phyloP scores from a whole-genome alignment of 345 rosid genomes.

The Populus simonii region DNA sequence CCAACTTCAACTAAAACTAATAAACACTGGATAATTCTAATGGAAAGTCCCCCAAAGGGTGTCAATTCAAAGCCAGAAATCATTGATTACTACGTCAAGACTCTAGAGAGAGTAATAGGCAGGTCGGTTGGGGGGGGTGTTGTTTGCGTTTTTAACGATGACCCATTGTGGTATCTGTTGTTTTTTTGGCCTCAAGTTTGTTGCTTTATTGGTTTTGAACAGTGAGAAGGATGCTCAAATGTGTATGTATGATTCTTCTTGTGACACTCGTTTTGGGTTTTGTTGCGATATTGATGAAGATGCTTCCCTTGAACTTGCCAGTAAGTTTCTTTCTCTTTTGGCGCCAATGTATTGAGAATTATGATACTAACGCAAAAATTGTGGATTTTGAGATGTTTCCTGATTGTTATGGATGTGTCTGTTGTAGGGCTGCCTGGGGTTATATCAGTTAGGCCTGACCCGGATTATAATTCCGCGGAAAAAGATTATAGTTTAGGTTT shows the following conservation, averaged over 20 bases:
- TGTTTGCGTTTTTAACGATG: not conserved
- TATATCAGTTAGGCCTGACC: slow-evolving; percentile 61
- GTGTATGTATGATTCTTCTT: slow-evolving; percentile 66
- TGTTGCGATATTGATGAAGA: slow-evolving; percentile 68
- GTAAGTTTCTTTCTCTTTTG: slow-evolving; percentile 30
- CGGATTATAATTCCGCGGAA: slow-evolving; percentile 38
- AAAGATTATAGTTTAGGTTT: slow-evolving; percentile 40
- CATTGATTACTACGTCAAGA: slow-evolving; percentile 56
- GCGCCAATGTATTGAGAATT: not conserved
- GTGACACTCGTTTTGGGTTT: slow-evolving; percentile 59
- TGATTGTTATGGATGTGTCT: not conserved
- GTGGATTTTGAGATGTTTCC: not conserved
- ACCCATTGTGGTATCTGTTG: not conserved
- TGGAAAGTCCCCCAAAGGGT: slow-evolving; percentile 50
- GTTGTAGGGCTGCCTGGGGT: slow-evolving; percentile 69
- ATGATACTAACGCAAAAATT: not conserved
- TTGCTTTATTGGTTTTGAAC: slow-evolving; percentile 10
- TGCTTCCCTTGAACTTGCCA: slow-evolving; percentile 53
- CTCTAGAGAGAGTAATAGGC: slow-evolving; percentile 53
- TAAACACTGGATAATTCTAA: slow-evolving; percentile 61
- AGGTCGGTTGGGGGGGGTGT: slow-evolving; percentile 34
- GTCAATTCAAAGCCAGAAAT: slow-evolving; percentile 47
- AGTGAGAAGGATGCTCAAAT: slow-evolving; percentile 76
- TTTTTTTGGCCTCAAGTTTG: not conserved
- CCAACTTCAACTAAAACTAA: slow-evolving; percentile 15